Evolutionary conservation across 306 rosid species (phyloP).

Genomic region (Medicago ruthenica): DNA sequence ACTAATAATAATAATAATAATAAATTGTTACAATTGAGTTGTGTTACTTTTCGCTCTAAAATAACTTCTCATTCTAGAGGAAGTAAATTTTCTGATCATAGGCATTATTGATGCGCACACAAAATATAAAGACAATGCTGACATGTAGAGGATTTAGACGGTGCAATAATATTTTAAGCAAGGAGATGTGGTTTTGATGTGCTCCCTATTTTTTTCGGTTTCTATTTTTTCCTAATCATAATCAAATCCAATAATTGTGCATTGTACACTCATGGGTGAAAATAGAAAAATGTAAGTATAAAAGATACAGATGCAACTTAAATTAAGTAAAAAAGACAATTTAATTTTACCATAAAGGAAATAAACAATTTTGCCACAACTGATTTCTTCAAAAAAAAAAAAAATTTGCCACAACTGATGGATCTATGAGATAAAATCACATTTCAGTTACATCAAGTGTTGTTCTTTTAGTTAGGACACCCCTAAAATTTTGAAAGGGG

Average conservation of each 20-base stretch:
- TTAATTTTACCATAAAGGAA: too few relatives aligned
- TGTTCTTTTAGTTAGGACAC: slow-evolving; percentile 10
- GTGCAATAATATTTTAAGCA: slow-evolving; percentile 33
- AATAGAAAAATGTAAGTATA: slow-evolving; percentile 25
- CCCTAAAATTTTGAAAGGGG: slow-evolving; percentile 28
- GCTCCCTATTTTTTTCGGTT: slow-evolving; percentile 21
- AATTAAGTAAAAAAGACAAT: slow-evolving; percentile 40
- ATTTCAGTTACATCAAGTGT: slow-evolving; percentile 23
- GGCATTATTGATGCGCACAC: slow-evolving; percentile 38
- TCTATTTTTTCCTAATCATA: slow-evolving; percentile 31
- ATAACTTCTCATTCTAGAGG: too few relatives aligned
- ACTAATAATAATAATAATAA: too few relatives aligned
- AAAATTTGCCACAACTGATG: slow-evolving; percentile 44
- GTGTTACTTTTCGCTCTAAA: too few relatives aligned
- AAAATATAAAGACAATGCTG: slow-evolving; percentile 33
- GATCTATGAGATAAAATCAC: slow-evolving; percentile 26
- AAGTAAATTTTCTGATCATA: slow-evolving; percentile 38
- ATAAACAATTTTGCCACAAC: too few relatives aligned
- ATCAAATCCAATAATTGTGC: slow-evolving; percentile 42
- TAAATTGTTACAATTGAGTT: too few relatives aligned
- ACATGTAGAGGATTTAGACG: too few relatives aligned
- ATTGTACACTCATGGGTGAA: slow-evolving; percentile 31
- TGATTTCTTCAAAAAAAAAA: too few relatives aligned
- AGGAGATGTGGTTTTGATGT: slow-evolving; percentile 8
- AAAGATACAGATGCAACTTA: slow-evolving; percentile 5